These are phyloP conservation scores for Naegleria fowleri DNA, from an alignment of 208 protist genomes.

Conservation along the genomic window DNA sequence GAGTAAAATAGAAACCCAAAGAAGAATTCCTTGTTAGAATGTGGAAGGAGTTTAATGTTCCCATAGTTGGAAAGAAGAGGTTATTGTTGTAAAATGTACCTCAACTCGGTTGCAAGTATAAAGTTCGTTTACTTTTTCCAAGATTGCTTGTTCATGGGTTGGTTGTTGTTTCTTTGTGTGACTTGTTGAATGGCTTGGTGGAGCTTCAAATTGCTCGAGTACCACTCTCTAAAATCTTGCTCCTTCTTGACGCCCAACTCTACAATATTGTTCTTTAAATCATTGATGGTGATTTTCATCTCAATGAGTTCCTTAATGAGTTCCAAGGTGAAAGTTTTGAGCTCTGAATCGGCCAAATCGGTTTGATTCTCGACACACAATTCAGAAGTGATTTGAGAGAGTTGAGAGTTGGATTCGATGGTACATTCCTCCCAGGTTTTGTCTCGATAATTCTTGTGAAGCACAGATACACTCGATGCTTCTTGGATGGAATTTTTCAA, in stretches of 20 bases:
- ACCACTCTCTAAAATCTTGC: background rate
- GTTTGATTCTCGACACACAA: background rate
- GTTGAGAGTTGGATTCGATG: background rate
- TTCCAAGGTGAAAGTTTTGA: background rate
- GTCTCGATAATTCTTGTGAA: background rate
- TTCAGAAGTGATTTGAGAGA: background rate
- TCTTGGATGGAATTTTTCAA: background rate
- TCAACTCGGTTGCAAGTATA: too few species aligned
- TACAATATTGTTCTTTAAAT: conserved; percentile 1
- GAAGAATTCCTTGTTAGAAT: too few species aligned
- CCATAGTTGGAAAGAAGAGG: too few species aligned
- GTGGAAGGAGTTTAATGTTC: too few species aligned
- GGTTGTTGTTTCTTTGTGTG: too few species aligned
- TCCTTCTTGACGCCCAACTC: background rate
- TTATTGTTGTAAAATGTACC: too few species aligned
- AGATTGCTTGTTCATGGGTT: too few species aligned
- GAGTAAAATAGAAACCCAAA: too few species aligned
- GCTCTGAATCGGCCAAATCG: background rate
- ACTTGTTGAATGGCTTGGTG: too few species aligned
- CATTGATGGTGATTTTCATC: background rate
- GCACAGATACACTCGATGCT: background rate
- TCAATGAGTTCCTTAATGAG: background rate
- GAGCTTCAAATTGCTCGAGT: background rate
- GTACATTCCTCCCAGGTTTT: background rate
- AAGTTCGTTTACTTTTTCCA: too few species aligned